These are phyloP conservation scores for Sporothrix phasma DNA, from an alignment of 2,329 filamentous ascomycete genomes.

Conservation along the genomic window DNA sequence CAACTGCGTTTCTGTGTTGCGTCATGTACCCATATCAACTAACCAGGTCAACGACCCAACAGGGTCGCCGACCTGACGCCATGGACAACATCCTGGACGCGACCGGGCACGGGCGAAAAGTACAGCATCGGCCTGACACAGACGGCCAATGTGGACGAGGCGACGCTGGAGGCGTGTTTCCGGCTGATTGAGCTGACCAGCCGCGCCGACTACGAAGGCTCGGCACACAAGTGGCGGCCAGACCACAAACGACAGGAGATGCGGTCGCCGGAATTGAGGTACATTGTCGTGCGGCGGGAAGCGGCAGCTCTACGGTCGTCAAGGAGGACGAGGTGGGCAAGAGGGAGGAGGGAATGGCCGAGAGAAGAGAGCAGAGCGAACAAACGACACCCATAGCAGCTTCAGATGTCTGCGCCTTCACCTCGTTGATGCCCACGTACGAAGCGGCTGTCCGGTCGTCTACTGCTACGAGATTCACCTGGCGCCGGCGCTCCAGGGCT, in stretches of 20 bases:
- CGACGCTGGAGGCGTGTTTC: slow-evolving; percentile 45
- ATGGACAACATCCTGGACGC: slow-evolving; percentile 36
- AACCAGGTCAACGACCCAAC: neutral
- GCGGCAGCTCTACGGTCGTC: no score
- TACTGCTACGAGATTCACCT: slow-evolving; percentile 78
- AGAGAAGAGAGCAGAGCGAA: neutral
- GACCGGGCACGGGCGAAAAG: slow-evolving; percentile 33
- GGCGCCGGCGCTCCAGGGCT: slow-evolving; percentile 38
- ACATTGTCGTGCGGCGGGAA: slow-evolving; percentile 45
- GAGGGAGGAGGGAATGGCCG: neutral
- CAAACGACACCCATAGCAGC: neutral
- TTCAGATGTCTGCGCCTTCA: slow-evolving; percentile 40
- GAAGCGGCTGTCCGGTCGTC: slow-evolving; percentile 55
- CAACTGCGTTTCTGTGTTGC: neutral
- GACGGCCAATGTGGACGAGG: slow-evolving; percentile 29
- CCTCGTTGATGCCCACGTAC: slow-evolving; percentile 62
- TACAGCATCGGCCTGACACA: slow-evolving; percentile 38
- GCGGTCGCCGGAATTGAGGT: slow-evolving; percentile 55
- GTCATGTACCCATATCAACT: no score
- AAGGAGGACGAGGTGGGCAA: neutral
- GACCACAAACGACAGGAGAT: slow-evolving; percentile 56
- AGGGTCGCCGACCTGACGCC: slow-evolving; percentile 9
- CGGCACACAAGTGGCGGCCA: slow-evolving; percentile 53
- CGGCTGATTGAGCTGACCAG: slow-evolving; percentile 54
- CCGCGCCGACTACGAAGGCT: slow-evolving; percentile 51